Conservation (phyloP, 805 yeast genomes). For the Yarrowia sp. region DNA sequence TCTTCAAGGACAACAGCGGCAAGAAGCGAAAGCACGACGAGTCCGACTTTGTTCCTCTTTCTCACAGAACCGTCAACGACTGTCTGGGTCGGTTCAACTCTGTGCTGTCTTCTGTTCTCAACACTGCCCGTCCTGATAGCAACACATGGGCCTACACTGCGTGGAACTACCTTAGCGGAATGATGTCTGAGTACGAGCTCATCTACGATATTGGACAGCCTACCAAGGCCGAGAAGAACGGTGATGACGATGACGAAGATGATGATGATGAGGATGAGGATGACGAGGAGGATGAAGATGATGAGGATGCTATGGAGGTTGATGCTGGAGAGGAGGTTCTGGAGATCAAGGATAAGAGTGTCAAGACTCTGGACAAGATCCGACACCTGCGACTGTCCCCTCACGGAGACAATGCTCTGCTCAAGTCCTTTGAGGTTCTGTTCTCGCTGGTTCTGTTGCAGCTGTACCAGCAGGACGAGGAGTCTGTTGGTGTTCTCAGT, state of each 20-base stretch:
- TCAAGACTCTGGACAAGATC: slow-evolving; percentile 58
- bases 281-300: slow-evolving; percentile 33
- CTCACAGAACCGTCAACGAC: slow-evolving; percentile 44
- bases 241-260: slow-evolving; percentile 2
- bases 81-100: slow-evolving; percentile 63
- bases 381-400: slow-evolving; percentile 51
- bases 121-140: slow-evolving; percentile 54
- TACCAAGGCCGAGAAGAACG: slow-evolving; percentile 25
- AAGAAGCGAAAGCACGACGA: slow-evolving; percentile 23
- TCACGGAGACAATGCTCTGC: slow-evolving; percentile 53
- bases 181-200: slow-evolving; percentile 44
- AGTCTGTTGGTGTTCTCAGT: slow-evolving; percentile 73
- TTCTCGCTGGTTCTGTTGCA: slow-evolving; percentile 80
- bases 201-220: slow-evolving; percentile 47
- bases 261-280: slow-evolving; percentile 36
- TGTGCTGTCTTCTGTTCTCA: slow-evolving; percentile 64
- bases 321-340: slow-evolving; percentile 52
- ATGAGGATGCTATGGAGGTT: slow-evolving; percentile 36
- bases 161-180: slow-evolving; percentile 44
- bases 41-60: slow-evolving; percentile 39
- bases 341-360: slow-evolving; percentile 57
- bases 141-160: slow-evolving; percentile 69
- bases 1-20: slow-evolving; percentile 48
- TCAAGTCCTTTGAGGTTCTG: slow-evolving; percentile 74
- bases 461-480: slow-evolving; percentile 73